A percentile compares a stretch with the other conserved stretches of the same genome.
Evolutionary conservation across 106 monocot genomes (phyloP).

Genomic region (Acorus gramineus): DNA sequence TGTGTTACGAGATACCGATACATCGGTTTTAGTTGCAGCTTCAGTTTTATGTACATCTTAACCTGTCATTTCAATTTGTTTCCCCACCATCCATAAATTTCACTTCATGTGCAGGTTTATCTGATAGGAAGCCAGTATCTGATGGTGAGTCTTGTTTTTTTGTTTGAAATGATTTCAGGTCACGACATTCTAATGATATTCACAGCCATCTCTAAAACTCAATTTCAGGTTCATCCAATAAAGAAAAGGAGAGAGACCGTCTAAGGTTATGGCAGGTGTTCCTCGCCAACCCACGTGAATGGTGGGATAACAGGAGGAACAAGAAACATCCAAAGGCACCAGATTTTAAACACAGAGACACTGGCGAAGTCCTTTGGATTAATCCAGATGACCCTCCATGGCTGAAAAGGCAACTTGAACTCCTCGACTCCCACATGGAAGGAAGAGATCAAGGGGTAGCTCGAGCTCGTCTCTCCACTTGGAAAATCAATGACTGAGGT

Average conservation of each 20-base stretch:
- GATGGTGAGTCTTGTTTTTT: too few relatives aligned
- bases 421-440: slow-evolving; percentile 37
- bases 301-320: slow-evolving; percentile 66
- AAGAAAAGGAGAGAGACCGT: slow-evolving; percentile 24
- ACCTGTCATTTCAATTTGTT: too few relatives aligned
- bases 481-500: slow-evolving; percentile 22
- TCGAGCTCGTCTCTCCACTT: background rate
- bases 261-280: slow-evolving; percentile 76
- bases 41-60: too few relatives aligned
- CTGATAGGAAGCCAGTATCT: too few relatives aligned
- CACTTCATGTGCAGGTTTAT: too few relatives aligned
- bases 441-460: background rate
- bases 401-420: slow-evolving; percentile 63
- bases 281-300: slow-evolving; percentile 63
- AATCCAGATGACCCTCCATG: slow-evolving; percentile 67
- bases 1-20: too few relatives aligned
- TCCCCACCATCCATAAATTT: too few relatives aligned
- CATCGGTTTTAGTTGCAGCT: too few relatives aligned
- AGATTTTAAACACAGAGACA: slow-evolving; percentile 78
- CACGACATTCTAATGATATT: background rate
- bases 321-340: slow-evolving; percentile 19
- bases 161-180: too few relatives aligned
- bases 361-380: slow-evolving; percentile 55
- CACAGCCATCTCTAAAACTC: background rate
- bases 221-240: slow-evolving; percentile 2